Percentiles rank a stretch among this genome's conserved stretches.
These are phyloP conservation scores for Colletotrichum limetticola DNA, from an alignment of 2,329 filamentous ascomycete species.

Conservation along the genomic window DNA sequence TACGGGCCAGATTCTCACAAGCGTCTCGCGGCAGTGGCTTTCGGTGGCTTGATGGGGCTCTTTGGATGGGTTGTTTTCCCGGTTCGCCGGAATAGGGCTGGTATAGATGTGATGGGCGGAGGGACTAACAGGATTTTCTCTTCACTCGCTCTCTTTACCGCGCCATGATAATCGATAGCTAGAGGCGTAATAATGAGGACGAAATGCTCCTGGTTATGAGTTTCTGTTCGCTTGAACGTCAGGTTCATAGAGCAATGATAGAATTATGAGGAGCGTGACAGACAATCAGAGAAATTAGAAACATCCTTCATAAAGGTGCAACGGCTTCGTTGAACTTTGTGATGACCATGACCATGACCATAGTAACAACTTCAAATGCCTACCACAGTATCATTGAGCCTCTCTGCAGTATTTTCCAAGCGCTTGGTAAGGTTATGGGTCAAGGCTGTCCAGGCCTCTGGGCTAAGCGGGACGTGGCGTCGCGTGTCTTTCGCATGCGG, in stretches of 20 bases:
- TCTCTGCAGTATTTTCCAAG: neutral
- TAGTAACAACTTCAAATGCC: too few relatives aligned
- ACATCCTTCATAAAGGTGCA: neutral
- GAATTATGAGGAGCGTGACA: neutral
- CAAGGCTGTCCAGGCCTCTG: neutral
- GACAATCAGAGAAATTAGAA: neutral
- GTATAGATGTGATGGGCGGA: neutral
- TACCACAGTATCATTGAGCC: too few relatives aligned
- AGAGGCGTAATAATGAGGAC: neutral
- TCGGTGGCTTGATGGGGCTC: neutral
- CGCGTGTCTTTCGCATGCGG: neutral
- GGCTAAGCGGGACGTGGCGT: neutral
- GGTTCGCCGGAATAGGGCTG: neutral
- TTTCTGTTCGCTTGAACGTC: neutral
- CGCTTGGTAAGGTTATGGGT: neutral
- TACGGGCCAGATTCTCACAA: neutral
- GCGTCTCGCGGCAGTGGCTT: neutral
- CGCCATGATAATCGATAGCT: neutral
- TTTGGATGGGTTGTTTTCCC: neutral
- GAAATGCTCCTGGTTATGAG: neutral
- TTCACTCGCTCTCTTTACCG: neutral
- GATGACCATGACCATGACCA: neutral
- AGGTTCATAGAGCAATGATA: neutral
- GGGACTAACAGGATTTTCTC: neutral
- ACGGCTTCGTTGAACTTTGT: neutral